Conservation (phyloP, 1,284 basidiomycete genomes). For the Cystobasidium slooffiae region DNA sequence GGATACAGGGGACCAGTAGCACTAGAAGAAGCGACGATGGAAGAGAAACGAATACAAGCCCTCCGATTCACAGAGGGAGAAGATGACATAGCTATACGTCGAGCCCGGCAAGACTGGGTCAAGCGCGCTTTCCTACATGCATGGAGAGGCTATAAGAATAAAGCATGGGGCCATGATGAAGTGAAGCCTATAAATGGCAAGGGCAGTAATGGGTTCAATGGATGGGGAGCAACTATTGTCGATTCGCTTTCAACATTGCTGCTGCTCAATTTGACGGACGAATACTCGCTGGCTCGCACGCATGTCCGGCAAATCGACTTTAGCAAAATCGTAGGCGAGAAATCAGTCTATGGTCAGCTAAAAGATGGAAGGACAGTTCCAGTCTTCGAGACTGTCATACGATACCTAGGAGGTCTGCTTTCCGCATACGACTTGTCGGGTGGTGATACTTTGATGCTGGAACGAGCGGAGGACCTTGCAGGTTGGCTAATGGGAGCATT, state of each 20-base stretch:
- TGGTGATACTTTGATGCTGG: slow-evolving; percentile 62
- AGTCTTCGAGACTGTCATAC: slow-evolving; percentile 87
- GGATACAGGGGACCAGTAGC: slow-evolving; percentile 24
- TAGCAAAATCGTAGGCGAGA: slow-evolving; percentile 30
- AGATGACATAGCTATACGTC: slow-evolving; percentile 18
- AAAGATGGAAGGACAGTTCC: slow-evolving; percentile 57
- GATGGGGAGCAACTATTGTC: slow-evolving; percentile 83
- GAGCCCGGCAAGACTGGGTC: slow-evolving; percentile 56
- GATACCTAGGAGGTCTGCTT: slow-evolving; percentile 80
- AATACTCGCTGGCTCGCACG: slow-evolving; percentile 73
- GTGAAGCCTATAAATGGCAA: slow-evolving; percentile 61
- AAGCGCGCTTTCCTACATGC: slow-evolving; percentile 53
- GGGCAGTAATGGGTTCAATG: slow-evolving; percentile 61
- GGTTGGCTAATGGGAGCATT: slow-evolving; percentile 68
- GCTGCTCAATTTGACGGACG: slow-evolving; percentile 76
- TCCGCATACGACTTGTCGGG: slow-evolving; percentile 83
- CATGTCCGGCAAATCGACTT: slow-evolving; percentile 67
- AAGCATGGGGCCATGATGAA: slow-evolving; percentile 68
- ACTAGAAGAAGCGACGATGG: slow-evolving; percentile 14
- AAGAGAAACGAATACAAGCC: slow-evolving; percentile 2
- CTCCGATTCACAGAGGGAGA: not conserved
- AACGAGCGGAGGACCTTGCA: slow-evolving; percentile 69
- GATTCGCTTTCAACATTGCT: slow-evolving; percentile 75
- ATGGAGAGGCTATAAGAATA: slow-evolving; percentile 46
- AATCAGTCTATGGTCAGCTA: slow-evolving; percentile 4